phyloP scores from a whole-genome alignment of 306 rosid genomes.

The Cucurbita argyrosperma region DNA sequence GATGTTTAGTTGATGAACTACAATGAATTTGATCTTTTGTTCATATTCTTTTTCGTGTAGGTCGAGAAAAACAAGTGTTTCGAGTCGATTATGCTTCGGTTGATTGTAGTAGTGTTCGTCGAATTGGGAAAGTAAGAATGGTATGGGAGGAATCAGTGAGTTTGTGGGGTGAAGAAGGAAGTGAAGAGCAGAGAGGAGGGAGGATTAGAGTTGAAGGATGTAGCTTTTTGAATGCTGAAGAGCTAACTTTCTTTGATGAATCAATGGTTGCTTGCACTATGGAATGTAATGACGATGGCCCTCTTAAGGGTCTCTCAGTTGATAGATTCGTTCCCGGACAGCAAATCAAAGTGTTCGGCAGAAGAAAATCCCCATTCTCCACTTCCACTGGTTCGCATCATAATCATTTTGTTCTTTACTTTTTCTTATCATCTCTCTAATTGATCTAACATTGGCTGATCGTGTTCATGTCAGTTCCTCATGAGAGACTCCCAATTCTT shows the following conservation, averaged over 20 bases:
- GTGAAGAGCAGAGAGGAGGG: constrained; percentile 53
- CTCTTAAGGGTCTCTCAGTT: constrained; percentile 64
- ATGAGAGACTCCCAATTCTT: constrained; percentile 34
- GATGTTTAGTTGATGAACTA: too few species aligned
- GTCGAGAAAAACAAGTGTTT: constrained; percentile 12
- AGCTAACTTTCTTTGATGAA: constrained; percentile 71
- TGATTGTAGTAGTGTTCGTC: constrained; percentile 45
- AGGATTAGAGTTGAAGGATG: constrained; percentile 49
- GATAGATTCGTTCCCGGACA: constrained; percentile 83
- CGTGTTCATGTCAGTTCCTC: constrained; percentile 24
- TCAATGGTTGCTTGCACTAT: constrained; percentile 63
- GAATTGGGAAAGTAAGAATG: constrained; percentile 82
- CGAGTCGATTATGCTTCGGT: constrained; percentile 39
- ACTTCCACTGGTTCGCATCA: neutral
- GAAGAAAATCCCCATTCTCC: constrained; percentile 47
- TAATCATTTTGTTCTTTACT: neutral
- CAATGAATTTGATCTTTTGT: neutral
- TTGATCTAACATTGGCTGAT: neutral
- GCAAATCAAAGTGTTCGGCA: constrained; percentile 81
- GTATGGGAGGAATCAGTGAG: constrained; percentile 86
- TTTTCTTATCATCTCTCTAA: neutral
- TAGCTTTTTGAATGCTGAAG: constrained; percentile 66
- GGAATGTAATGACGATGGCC: constrained; percentile 82
- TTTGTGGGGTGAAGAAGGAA: constrained; percentile 74
- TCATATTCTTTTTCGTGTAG: neutral